Evolutionary conservation across 2,329 filamentous ascomycete genomes (phyloP).

Genomic region (Ampelomyces quisqualis): DNA sequence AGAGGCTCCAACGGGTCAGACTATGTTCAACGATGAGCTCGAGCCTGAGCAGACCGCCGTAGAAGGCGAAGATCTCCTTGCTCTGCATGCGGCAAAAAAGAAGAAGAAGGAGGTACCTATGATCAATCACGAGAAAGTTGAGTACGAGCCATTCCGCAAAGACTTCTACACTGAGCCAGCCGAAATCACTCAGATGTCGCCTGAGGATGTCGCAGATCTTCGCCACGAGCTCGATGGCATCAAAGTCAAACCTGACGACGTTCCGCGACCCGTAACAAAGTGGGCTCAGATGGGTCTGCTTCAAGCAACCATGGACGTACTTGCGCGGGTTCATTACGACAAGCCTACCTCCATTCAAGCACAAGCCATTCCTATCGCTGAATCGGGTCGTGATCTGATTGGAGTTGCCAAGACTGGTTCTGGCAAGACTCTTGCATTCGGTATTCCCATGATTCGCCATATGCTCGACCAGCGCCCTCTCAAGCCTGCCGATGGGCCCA

Average conservation of each 20-base stretch:
- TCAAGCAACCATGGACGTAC: slow-evolving; percentile 80
- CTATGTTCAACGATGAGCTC: slow-evolving; percentile 84
- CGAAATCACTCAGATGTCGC: slow-evolving; percentile 78
- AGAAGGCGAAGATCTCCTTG: slow-evolving; percentile 55
- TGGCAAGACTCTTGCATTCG: slow-evolving; percentile 93
- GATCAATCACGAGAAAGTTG: slow-evolving; percentile 82
- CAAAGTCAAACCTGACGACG: slow-evolving; percentile 73
- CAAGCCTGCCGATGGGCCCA: slow-evolving; percentile 80
- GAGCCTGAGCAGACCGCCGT: slow-evolving; percentile 66
- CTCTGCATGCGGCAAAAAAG: slow-evolving; percentile 63
- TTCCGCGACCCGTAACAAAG: slow-evolving; percentile 91
- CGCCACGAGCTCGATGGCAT: slow-evolving; percentile 91
- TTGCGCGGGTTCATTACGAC: slow-evolving; percentile 78
- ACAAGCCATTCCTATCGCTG: slow-evolving; percentile 90
- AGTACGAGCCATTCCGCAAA: slow-evolving; percentile 84
- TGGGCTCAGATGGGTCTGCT: slow-evolving; percentile 95
- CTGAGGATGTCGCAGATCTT: slow-evolving; percentile 78
- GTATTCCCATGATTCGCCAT: slow-evolving; percentile 95
- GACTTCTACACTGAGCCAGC: slow-evolving; percentile 91
- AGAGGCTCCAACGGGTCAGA: slow-evolving; percentile 68
- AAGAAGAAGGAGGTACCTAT: slow-evolving; percentile 96
- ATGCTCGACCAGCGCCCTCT: slow-evolving; percentile 89
- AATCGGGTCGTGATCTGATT: slow-evolving; percentile 94
- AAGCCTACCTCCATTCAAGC: slow-evolving; percentile 92
- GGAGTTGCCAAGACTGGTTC: slow-evolving; percentile 97